Evolutionary conservation across 805 yeast genomes (phyloP).

Genomic region (Candida ascalaphidarum): DNA sequence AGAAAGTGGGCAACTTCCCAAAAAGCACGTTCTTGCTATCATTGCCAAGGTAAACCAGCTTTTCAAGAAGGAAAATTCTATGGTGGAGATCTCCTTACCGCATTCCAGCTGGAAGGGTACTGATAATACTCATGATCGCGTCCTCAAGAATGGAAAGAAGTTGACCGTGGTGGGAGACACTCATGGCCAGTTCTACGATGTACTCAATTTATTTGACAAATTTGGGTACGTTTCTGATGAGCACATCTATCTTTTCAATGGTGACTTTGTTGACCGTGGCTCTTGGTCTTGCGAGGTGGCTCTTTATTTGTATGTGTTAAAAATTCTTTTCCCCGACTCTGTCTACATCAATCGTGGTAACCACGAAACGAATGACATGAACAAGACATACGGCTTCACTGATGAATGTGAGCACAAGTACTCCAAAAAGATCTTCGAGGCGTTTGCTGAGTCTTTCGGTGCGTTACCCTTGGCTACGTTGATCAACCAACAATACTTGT

Average conservation of each 20-base stretch:
- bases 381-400: slow-evolving; percentile 90
- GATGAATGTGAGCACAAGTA: slow-evolving; percentile 94
- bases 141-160: slow-evolving; percentile 25
- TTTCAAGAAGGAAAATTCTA: slow-evolving; percentile 57
- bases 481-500: slow-evolving; percentile 69
- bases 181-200: slow-evolving; percentile 93
- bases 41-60: slow-evolving; percentile 62
- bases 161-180: slow-evolving; percentile 95
- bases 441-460: slow-evolving; percentile 81
- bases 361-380: slow-evolving; percentile 96
- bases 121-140: too few relatives aligned
- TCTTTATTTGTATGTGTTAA: slow-evolving; percentile 64
- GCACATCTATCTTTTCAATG: slow-evolving; percentile 84
- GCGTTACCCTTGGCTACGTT: slow-evolving; percentile 80
- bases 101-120: too few relatives aligned
- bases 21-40: slow-evolving; percentile 75
- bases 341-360: slow-evolving; percentile 86
- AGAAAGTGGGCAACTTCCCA: slow-evolving; percentile 67
- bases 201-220: slow-evolving; percentile 64
- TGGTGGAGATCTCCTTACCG: slow-evolving; percentile 58
- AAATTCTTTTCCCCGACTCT: slow-evolving; percentile 62
- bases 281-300: slow-evolving; percentile 98
- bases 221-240: slow-evolving; percentile 62
- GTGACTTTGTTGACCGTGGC: slow-evolving; percentile 97
- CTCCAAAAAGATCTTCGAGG: slow-evolving; percentile 66